phyloP scores from a whole-genome alignment of 2,329 filamentous ascomycete genomes.

The Fusarium sp. region DNA sequence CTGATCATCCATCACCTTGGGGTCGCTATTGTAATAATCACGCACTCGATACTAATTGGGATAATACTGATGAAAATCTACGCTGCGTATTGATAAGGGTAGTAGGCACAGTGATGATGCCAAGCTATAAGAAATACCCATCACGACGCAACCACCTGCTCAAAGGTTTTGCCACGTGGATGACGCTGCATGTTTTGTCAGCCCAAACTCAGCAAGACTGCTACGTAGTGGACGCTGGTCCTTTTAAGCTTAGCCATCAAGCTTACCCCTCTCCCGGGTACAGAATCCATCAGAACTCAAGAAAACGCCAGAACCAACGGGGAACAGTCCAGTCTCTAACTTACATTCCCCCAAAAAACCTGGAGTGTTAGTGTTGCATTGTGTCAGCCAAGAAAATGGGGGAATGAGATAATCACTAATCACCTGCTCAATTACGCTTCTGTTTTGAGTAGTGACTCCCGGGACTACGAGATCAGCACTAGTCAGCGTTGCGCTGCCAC shows the following conservation, averaged over 20 bases:
- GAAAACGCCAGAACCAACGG: neutral
- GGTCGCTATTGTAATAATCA: neutral
- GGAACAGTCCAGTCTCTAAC: neutral
- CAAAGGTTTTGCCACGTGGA: slow-evolving; percentile 30
- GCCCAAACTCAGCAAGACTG: slow-evolving; percentile 4
- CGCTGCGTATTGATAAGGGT: neutral
- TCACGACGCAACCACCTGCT: neutral
- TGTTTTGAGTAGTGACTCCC: slow-evolving; percentile 29
- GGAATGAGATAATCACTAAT: neutral
- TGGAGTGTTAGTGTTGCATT: slow-evolving; percentile 6
- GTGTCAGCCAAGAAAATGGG: slow-evolving; percentile 16
- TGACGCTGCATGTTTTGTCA: slow-evolving; percentile 8
- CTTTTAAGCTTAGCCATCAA: slow-evolving; percentile 32
- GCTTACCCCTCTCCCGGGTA: slow-evolving; percentile 7
- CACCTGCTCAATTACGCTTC: slow-evolving; percentile 15
- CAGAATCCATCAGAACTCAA: neutral
- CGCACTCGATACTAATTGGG: neutral
- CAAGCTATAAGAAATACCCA: neutral
- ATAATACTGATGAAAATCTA: neutral
- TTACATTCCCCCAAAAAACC: neutral
- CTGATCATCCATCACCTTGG: neutral
- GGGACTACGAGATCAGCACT: slow-evolving; percentile 22
- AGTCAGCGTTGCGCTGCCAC: neutral
- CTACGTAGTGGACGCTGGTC: neutral
- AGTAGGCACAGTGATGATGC: neutral